Evolutionary conservation across 208 protist species (phyloP), one percentile per base, ranked within the genome.

Genomic region (Acanthamoeba castellanii): DNA sequence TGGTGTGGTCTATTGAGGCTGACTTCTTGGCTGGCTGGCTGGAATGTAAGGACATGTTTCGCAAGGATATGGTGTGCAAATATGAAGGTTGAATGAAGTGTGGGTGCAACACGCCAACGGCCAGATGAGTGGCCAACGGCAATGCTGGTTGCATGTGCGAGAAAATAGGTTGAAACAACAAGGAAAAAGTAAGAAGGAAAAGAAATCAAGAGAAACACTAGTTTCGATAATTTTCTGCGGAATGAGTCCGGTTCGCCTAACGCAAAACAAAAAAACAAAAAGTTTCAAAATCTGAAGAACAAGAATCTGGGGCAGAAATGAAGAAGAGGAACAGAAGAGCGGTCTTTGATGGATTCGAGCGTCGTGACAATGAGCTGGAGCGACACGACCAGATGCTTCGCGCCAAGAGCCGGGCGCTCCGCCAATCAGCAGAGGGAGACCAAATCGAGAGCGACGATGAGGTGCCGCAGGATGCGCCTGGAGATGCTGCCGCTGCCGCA

Each of bases 301-400:
- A 74, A 37, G 20, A 42, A 42, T 42, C 37, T 42, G 37, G 37
- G 30, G 16, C 30, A 81, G 25, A 52, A 25, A 82, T 82, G 74
- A 42, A 25, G 74, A 82, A 82, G 74, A 42, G 74, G 32, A 82
- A 52, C 30, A 42, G 20, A 34, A 18, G 74, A 20, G 74, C 18
- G 34, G 37, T 82, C 74, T 72, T 72, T 72, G 64, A 72, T 11
- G 64, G 64, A 34, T 82, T 82, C 74, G 74, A 82, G 74, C 74
- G 74, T 13, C 32, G 74, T 5, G 74, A 82, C 37, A 37, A 82
- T 11, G 74, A 82, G 37, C 74, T 82, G 2, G 74, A 82, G 42
- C 74, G 74, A 18, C 32, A 82, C 20, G 74, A 13, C 27, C 64
- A 72, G n/a, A 30, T 72, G 64, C 64, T 72, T 22, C 22, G 30